These are phyloP conservation scores for Fragilariopsis cylindrus DNA, from an alignment of 108 stramenopile genomes.

Conservation along the genomic window DNA sequence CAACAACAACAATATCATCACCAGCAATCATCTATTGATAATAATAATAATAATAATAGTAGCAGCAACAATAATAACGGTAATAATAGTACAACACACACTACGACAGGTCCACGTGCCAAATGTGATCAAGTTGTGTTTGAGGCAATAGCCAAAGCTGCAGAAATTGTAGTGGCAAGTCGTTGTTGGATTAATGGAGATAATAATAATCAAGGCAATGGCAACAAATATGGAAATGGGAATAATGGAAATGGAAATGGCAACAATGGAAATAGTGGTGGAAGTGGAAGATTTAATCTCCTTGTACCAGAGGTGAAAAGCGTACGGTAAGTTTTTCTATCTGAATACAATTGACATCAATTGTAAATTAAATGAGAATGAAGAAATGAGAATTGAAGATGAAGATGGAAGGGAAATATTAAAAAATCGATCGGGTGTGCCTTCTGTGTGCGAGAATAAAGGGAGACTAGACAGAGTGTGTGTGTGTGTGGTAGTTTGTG, in stretches of 20 bases:
- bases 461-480: too few species aligned
- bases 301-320: constrained; percentile 60
- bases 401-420: too few species aligned
- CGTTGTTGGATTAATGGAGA: constrained; percentile 46
- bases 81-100: background rate
- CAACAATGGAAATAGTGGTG: constrained; percentile 12
- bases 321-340: constrained; percentile 36
- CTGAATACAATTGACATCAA: too few species aligned
- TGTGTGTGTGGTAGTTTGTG: too few species aligned
- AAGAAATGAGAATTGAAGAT: too few species aligned
- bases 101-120: constrained; percentile 52
- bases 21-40: too few species aligned
- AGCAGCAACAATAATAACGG: too few species aligned
- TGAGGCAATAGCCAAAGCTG: constrained; percentile 84
- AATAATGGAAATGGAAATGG: constrained; percentile 18
- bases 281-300: constrained; percentile 70
- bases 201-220: background rate
- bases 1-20: background rate
- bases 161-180: constrained; percentile 76
- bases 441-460: too few species aligned
- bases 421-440: too few species aligned
- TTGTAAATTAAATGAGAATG: background rate
- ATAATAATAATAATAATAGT: too few species aligned
- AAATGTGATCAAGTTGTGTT: constrained; percentile 90
- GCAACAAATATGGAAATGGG: constrained; percentile 14